Evolutionary conservation across 345 rosid species (phyloP), one percentile per base, ranked within the genome.

Genomic region (Brassica incana): DNA sequence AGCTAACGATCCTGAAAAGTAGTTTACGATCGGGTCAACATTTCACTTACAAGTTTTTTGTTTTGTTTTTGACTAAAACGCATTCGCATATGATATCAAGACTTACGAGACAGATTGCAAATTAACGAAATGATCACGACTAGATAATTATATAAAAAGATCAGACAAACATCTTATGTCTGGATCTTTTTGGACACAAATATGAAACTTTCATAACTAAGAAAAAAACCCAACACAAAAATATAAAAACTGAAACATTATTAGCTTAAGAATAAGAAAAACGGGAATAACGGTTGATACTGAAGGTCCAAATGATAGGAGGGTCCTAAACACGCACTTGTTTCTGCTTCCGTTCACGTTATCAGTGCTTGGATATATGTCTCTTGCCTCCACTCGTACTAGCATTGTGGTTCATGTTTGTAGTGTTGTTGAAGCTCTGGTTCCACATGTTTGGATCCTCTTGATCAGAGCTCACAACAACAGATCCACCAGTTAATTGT

Each of bases 111-210:
- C 45, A 43, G 8, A 60, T 20, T 69, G 45, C 38, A 33, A 40
- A 60, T 43, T 0, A 48, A 50, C 9, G 6, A 52, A 33, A 1
- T 20, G n/a, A 29, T 48, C 23, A 64, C 3, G 6, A 23, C 35
- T 65, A 40, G 1, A 78, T 40, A 25, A 71, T 63, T 77, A 77
- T 9, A 30, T 40, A 9, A 5, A 77, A 52, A 15, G 8, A 71
- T 65, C 23, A 43, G 50, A 70, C 43, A 40, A 72, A 5, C 61
- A 78, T 29, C 52, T 65, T 43, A 78, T 65, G 30, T 23, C 63
- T 58, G 10, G 43, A 30, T 73, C 7, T 66, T 73, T 66, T 16
- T 2, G 4, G 40, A 30, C 43, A 56, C 29, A 40, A 72, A 71
- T 30, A 16, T 33, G 18, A 72, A 8, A 29, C n/a, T 65, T 65